Evolutionary conservation across 352 stramenopile genomes (phyloP), one percentile per base, ranked within the genome.

Genomic region (Pythium utonaiense): DNA sequence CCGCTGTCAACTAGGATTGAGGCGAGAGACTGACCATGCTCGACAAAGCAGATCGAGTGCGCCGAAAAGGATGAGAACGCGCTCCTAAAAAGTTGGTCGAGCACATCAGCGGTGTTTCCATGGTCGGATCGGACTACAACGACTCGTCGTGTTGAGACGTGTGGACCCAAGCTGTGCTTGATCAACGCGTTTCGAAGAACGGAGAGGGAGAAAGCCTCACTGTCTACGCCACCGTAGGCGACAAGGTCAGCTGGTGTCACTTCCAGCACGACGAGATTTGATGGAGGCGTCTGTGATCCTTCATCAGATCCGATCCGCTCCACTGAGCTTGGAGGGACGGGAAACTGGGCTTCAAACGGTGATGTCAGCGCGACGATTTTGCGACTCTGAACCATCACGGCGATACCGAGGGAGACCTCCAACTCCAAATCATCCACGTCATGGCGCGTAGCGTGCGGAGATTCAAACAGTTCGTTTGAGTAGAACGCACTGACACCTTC

Each of bases 381-480:
- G 53, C 45, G 51, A 19, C 36, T 57, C 40, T 61, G 60, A 22
- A 19, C 44, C 60, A 67, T 62, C 6, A 67, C 16, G 3, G 60
- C 45, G 19, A 67, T 31, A 9, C 60, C 60, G 7, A 67, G 45
- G 8, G 52, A 62, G 2, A 36, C 53, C 13, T 67, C 60, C 17
- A 67, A 19, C 36, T 62, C 60, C n/a, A 59, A 57, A 30, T 53
- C 45, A 0, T 47, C 52, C 14, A 67, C 28, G 2, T 12, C 13
- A 14, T 13, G 21, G 3, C 45, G 44, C n/a, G 13, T 47, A 4
- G 52, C 52, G 2, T 51, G 38, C 5, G 52, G 25, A 25, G 57
- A 36, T n/a, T 67, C 52, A 2, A 91, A 53, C 25, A 91, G 51
- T 33, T 88, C 75, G 51, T 91, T 91, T 22, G 81, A 91, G 49